Evolutionary conservation across 495 filamentous ascomycete species (phyloP).

Genomic region (Neurospora hispaniola): DNA sequence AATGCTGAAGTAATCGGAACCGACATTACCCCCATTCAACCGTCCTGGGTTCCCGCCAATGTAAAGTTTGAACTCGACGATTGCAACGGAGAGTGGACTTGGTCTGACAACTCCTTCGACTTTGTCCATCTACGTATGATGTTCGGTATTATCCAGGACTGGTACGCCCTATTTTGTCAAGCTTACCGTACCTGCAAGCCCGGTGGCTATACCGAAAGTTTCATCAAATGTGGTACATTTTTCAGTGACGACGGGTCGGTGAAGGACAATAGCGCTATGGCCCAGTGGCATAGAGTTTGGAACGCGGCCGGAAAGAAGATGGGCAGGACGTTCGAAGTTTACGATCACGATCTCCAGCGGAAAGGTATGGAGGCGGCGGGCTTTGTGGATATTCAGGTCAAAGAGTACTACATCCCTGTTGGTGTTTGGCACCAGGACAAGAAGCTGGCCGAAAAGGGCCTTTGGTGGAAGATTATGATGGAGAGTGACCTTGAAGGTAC

Average conservation of each 20-base stretch:
- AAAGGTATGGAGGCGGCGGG: slow-evolving; percentile 31
- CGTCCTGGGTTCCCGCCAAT: slow-evolving; percentile 30
- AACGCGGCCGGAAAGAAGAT: not conserved
- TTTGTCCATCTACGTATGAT: slow-evolving; percentile 45
- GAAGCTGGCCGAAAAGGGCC: slow-evolving; percentile 40
- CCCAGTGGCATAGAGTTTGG: not conserved
- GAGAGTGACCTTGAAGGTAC: slow-evolving; percentile 24
- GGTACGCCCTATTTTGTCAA: slow-evolving; percentile 31
- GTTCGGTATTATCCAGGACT: slow-evolving; percentile 40
- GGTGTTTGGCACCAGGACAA: slow-evolving; percentile 17
- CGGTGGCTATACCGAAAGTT: slow-evolving; percentile 14
- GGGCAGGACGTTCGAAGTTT: not conserved
- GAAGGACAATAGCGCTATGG: not conserved
- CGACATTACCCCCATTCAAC: slow-evolving; percentile 37
- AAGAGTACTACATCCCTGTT: slow-evolving; percentile 10
- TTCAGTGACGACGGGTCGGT: not conserved
- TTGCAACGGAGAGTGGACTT: slow-evolving; percentile 36
- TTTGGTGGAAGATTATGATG: slow-evolving; percentile 18
- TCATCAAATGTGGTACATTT: slow-evolving; percentile 1
- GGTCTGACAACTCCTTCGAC: slow-evolving; percentile 40
- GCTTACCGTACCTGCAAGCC: slow-evolving; percentile 12
- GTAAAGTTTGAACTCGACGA: slow-evolving; percentile 41
- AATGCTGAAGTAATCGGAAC: slow-evolving; percentile 38
- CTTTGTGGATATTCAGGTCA: slow-evolving; percentile 32
- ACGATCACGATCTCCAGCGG: slow-evolving; percentile 16